These are phyloP conservation scores for Ogataea populi-albae DNA, from an alignment of 805 yeast genomes.

Conservation along the genomic window DNA sequence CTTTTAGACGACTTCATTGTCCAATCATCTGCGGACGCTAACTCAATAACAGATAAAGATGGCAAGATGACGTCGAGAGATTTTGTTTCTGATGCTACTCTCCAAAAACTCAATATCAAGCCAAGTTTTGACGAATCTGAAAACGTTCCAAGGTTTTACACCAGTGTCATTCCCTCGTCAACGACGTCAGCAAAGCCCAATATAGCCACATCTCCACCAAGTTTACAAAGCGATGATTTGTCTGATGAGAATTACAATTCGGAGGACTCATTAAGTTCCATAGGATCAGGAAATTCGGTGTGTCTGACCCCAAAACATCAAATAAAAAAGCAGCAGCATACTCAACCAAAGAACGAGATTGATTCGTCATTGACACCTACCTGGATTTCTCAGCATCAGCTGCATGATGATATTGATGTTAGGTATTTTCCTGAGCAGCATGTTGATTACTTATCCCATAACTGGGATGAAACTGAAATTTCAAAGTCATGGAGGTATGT, in stretches of 20 bases:
- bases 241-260: constrained; percentile 27
- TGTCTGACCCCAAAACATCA: constrained; percentile 33
- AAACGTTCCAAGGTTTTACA: constrained; percentile 27
- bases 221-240: constrained; percentile 26
- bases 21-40: constrained; percentile 20
- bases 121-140: constrained; percentile 20
- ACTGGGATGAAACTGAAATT: constrained; percentile 94
- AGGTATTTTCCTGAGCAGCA: constrained; percentile 80
- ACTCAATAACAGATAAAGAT: constrained; percentile 25
- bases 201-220: constrained; percentile 23
- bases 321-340: constrained; percentile 22
- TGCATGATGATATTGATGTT: constrained; percentile 85
- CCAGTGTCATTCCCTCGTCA: constrained; percentile 25
- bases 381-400: constrained; percentile 31
- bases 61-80: constrained; percentile 94
- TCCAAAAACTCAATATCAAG: constrained; percentile 64
- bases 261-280: constrained; percentile 28
- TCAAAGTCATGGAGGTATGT: constrained; percentile 96
- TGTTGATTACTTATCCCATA: constrained; percentile 91
- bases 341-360: constrained; percentile 7
- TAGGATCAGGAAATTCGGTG: constrained; percentile 23
- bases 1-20: constrained; percentile 59
- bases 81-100: constrained; percentile 87
- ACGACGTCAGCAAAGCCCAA: constrained; percentile 11
- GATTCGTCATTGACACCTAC: constrained; percentile 9